Percentiles rank a stretch among this genome's conserved stretches.
These are phyloP conservation scores for Cetraspora pellucida DNA, from an alignment of 192 early-diverging fungal species.

Conservation along the genomic window DNA sequence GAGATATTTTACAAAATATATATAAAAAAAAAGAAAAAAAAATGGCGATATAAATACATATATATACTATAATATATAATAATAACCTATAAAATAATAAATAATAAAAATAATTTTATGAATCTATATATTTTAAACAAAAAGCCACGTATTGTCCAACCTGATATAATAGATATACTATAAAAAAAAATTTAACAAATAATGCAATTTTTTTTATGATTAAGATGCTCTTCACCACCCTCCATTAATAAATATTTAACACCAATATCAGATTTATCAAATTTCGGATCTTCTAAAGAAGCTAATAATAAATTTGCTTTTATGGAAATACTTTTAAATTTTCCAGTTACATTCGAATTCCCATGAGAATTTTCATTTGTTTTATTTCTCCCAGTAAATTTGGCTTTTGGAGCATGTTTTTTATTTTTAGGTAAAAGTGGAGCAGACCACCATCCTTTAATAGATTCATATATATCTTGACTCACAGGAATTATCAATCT, in stretches of 20 bases:
- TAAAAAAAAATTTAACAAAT: constrained; percentile 16
- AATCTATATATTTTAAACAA: too few species aligned
- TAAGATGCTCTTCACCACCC: constrained; percentile 4
- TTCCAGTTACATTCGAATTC: background rate
- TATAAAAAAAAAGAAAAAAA: too few species aligned
- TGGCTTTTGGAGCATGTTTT: background rate
- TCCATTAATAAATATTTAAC: constrained; percentile 20
- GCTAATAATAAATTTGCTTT: constrained; percentile 6
- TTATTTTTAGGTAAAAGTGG: background rate
- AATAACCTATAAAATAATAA: too few species aligned
- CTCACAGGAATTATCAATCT: background rate
- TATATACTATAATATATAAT: too few species aligned
- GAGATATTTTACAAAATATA: too few species aligned
- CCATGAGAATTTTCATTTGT: background rate
- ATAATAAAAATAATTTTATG: too few species aligned
- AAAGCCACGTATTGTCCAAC: too few species aligned
- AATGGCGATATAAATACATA: too few species aligned
- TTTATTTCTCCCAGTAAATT: background rate
- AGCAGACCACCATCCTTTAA: constrained; percentile 13
- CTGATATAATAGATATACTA: too few species aligned
- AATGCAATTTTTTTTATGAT: background rate
- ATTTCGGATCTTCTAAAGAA: background rate
- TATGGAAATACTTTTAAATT: background rate
- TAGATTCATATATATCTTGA: background rate
- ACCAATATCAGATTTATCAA: background rate